phyloP scores from a whole-genome alignment of 495 filamentous ascomycete genomes.

The Hypoxylon subgilvum region DNA sequence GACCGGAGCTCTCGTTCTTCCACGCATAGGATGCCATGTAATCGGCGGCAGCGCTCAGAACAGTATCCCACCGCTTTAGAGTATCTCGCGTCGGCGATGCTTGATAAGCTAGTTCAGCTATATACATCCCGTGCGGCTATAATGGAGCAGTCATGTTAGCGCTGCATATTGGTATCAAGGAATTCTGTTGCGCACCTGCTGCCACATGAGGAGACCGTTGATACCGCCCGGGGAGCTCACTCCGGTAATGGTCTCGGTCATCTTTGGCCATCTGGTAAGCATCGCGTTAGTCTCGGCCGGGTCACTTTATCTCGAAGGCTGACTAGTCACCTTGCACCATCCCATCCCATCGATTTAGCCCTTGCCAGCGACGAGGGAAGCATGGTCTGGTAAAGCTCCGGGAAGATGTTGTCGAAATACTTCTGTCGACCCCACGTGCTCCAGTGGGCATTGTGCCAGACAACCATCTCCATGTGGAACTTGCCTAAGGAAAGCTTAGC shows the following conservation, averaged over 20 bases:
- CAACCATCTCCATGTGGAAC: conserved; percentile 49
- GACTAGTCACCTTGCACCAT: conserved; percentile 43
- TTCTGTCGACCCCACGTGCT: conserved; percentile 50
- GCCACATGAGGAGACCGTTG: conserved; percentile 51
- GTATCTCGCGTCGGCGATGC: conserved; percentile 40
- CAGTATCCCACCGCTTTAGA: conserved; percentile 47
- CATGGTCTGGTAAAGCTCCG: conserved; percentile 50
- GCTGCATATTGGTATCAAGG: background rate
- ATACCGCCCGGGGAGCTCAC: conserved; percentile 53
- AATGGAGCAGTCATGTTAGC: background rate
- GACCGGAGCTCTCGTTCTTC: conserved; percentile 46
- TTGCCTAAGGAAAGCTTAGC: conserved; percentile 15
- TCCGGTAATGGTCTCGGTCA: conserved; percentile 53
- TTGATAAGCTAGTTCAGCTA: conserved; percentile 50
- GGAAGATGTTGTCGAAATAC: conserved; percentile 46
- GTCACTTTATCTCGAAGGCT: background rate
- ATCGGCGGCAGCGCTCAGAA: conserved; percentile 46
- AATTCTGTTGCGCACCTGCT: conserved; percentile 38
- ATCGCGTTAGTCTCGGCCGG: background rate
- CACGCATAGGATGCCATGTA: conserved; percentile 52
- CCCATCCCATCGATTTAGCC: conserved; percentile 51
- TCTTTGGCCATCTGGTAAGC: conserved; percentile 49
- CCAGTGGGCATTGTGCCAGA: conserved; percentile 56
- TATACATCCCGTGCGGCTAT: conserved; percentile 48
- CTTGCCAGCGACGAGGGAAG: conserved; percentile 49